Percentiles rank a stretch among this genome's conserved stretches.
These are phyloP conservation scores for Neurospora sp. DNA, from an alignment of 495 filamentous ascomycete genomes.

Conservation along the genomic window DNA sequence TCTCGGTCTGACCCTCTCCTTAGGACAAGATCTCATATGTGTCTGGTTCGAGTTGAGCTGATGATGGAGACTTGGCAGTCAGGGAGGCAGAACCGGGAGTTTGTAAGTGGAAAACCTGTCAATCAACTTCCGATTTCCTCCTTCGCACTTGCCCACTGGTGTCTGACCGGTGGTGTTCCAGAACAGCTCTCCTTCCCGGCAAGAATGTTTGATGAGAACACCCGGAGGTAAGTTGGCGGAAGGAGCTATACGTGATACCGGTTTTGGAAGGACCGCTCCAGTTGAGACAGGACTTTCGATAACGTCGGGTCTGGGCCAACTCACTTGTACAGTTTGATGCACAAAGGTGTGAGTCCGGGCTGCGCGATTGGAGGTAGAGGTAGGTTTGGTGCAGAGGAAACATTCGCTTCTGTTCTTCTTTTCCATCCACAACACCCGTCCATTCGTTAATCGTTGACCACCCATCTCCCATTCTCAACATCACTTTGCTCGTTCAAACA, in stretches of 20 bases:
- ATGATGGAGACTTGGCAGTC: too few relatives aligned
- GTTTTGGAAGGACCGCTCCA: not conserved
- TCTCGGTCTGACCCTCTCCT: too few relatives aligned
- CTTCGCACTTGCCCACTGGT: not conserved
- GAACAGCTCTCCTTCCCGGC: not conserved
- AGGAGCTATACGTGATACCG: not conserved
- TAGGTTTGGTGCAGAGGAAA: not conserved
- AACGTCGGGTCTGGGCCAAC: too few relatives aligned
- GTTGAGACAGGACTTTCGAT: not conserved
- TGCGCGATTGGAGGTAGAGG: not conserved
- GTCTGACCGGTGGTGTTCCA: not conserved
- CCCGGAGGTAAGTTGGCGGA: not conserved
- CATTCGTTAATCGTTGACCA: not conserved
- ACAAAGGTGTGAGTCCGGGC: not conserved
- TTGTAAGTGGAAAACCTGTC: too few relatives aligned
- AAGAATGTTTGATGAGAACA: fast-evolving
- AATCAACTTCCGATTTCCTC: not conserved
- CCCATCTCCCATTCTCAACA: not conserved
- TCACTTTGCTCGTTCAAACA: not conserved
- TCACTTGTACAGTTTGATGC: too few relatives aligned
- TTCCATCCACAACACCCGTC: not conserved
- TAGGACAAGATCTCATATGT: too few relatives aligned
- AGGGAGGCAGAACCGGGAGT: too few relatives aligned
- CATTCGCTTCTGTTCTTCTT: not conserved
- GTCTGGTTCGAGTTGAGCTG: too few relatives aligned